A percentile compares a stretch with the other conserved stretches of the same genome.
Conservation (phyloP, 2,329 filamentous ascomycete genomes). For the Fusarium denticulatum region DNA sequence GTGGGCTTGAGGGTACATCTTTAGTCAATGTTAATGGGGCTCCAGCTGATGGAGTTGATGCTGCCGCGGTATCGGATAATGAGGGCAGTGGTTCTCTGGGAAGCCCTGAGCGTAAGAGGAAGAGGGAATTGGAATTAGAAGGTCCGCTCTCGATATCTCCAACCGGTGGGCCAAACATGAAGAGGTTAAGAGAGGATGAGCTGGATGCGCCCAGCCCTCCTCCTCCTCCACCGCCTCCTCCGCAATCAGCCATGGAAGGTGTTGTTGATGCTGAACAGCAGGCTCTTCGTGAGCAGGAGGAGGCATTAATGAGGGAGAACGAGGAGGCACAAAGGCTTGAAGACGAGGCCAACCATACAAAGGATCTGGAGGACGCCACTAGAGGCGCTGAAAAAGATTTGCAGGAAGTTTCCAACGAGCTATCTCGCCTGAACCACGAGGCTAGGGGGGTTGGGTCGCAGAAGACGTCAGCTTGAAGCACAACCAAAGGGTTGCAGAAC, state of each 20-base stretch:
- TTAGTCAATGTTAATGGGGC: conserved; percentile 18
- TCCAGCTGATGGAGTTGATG: conserved; percentile 47
- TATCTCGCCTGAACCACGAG: conserved; percentile 16
- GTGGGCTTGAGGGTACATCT: conserved; percentile 37
- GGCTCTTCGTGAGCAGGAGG: conserved; percentile 60
- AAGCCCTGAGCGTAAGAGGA: conserved; percentile 70
- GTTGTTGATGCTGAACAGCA: conserved; percentile 55
- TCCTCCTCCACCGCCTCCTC: conserved; percentile 61
- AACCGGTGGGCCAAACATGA: conserved; percentile 65
- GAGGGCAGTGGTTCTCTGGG: conserved; percentile 57
- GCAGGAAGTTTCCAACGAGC: conserved; percentile 16
- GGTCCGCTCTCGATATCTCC: conserved; percentile 60
- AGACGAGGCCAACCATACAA: conserved; percentile 54
- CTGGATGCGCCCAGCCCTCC: conserved; percentile 52
- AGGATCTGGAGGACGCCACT: conserved; percentile 40
- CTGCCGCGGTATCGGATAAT: conserved; percentile 54
- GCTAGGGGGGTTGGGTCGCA: conserved; percentile 14
- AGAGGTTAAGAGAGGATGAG: conserved; percentile 62
- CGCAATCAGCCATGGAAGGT: conserved; percentile 51
- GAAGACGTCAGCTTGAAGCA: conserved; percentile 22
- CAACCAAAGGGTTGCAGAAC: conserved; percentile 32
- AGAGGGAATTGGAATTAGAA: conserved; percentile 57
- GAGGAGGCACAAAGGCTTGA: conserved; percentile 64
- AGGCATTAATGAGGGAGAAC: conserved; percentile 61
- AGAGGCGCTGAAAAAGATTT: conserved; percentile 38